Conservation (phyloP, 2,329 filamentous ascomycete genomes). For the Penicillium aurantiogriseum region DNA sequence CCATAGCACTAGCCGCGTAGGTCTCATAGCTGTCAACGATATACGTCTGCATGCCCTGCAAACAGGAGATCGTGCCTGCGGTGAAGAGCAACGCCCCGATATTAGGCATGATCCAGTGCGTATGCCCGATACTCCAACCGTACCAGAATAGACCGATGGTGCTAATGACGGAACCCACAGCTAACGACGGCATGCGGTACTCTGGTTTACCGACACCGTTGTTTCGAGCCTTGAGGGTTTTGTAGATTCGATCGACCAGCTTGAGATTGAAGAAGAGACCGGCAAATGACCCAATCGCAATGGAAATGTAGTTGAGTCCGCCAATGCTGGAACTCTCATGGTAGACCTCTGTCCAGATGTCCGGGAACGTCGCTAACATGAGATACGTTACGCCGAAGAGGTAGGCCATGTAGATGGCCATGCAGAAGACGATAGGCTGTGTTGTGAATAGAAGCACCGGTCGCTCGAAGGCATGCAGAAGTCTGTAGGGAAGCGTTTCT, state of each 20-base stretch:
- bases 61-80: slow-evolving; percentile 40
- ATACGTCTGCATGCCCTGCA: slow-evolving; percentile 41
- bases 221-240: not conserved
- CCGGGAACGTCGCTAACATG: not conserved
- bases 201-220: not conserved
- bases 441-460: slow-evolving; percentile 54
- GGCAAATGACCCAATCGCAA: not conserved
- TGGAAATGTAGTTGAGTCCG: not conserved
- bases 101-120: slow-evolving; percentile 46
- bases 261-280: not conserved
- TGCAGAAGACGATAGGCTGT: slow-evolving; percentile 58
- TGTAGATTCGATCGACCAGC: not conserved
- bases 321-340: not conserved
- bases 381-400: not conserved
- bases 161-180: not conserved
- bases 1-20: slow-evolving; percentile 31
- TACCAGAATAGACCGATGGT: slow-evolving; percentile 51
- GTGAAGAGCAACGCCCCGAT: slow-evolving; percentile 50
- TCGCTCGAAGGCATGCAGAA: slow-evolving; percentile 29
- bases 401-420: slow-evolving; percentile 54
- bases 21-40: slow-evolving; percentile 32
- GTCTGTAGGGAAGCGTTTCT: slow-evolving; percentile 17
- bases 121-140: slow-evolving; percentile 2
- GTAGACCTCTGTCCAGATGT: not conserved
- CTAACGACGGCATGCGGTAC: not conserved